Evolutionary conservation across 1,139 yeast genomes (phyloP), one percentile per base, ranked within the genome.

Genomic region (Saccharomyces hybrid): DNA sequence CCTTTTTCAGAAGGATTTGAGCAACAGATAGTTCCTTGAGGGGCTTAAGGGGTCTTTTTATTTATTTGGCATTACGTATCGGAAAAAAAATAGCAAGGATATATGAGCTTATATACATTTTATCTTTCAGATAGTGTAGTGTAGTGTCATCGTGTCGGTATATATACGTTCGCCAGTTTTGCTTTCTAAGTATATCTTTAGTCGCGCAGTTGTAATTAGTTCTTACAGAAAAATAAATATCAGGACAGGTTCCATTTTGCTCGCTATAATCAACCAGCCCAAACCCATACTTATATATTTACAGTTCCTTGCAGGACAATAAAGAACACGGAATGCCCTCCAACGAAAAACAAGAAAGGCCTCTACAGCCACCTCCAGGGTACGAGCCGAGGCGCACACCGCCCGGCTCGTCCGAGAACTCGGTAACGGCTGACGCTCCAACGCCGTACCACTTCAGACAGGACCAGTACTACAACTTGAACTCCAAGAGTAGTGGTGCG

Each of bases 401-500:
- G 19, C 27, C 24, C 24, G 29, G 29, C 19, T 24, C 50, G 5
- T 16, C 34, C 47, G 53, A 21, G 9, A 32, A 49, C 29, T 29
- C 28, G 9, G 47, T 31, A 5, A 47, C 38, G 21, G n/a, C 46
- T 11, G 47, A 47, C 31, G 51, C 49, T 42, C 38, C 42, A 21
- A 58, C 52, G 47, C 60, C 62, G 42, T 67, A 66, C 53, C 64
- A 67, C 27, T 65, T 64, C 49, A 55, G 66, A 42, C 68, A 68
- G 50, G 65, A 67, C 53, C 64, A 64, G 44, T 52, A 68, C 42
- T 65, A 70, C 50, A 60, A 67, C 48, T 57, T 68, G 51, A 59
- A 63, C 21, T 66, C 71, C n/a, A 64, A 69, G 63, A 64, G 71
- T 3, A 60, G 68, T 5, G 78, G 77, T 0, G 76, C 74, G 16